Conservation (phyloP, 1,284 basidiomycete species). For the Porogramme epimiltina region DNA sequence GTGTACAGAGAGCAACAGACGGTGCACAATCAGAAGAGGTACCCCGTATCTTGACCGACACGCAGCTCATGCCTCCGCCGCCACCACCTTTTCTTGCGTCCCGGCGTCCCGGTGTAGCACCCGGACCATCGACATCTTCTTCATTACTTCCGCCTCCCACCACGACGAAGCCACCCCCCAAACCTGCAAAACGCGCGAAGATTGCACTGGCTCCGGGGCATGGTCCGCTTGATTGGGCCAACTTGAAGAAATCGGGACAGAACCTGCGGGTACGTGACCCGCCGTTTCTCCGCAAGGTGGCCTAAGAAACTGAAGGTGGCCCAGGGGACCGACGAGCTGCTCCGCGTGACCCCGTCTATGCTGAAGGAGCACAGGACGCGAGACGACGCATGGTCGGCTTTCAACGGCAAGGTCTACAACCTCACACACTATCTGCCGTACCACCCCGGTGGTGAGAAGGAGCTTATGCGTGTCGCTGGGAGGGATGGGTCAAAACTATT, state of each 20-base stretch:
- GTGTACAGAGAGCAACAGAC: slow-evolving; percentile 68
- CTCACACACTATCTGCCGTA: slow-evolving; percentile 91
- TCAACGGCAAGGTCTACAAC: slow-evolving; percentile 96
- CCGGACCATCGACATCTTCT: slow-evolving; percentile 34
- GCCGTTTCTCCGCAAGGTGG: slow-evolving; percentile 4
- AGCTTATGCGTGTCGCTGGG: slow-evolving; percentile 95
- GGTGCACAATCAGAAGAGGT: slow-evolving; percentile 22
- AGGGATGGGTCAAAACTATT: slow-evolving; percentile 94
- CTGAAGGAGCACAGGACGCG: slow-evolving; percentile 81
- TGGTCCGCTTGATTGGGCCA: slow-evolving; percentile 94
- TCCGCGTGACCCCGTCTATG: slow-evolving; percentile 82
- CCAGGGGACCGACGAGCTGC: slow-evolving; percentile 65
- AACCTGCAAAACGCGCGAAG: slow-evolving; percentile 69
- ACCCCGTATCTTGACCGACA: slow-evolving; percentile 53
- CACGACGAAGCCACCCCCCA: slow-evolving; percentile 56
- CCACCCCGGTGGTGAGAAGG: slow-evolving; percentile 93
- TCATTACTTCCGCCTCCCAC: slow-evolving; percentile 60
- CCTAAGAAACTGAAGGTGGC: too few species aligned
- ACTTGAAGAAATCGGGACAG: slow-evolving; percentile 75
- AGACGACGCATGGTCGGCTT: slow-evolving; percentile 93
- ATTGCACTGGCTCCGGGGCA: slow-evolving; percentile 92
- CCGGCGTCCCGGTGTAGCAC: slow-evolving; percentile 43
- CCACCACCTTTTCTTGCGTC: slow-evolving; percentile 50
- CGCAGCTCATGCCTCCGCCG: slow-evolving; percentile 73
- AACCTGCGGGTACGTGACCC: slow-evolving; percentile 70